Conservation (phyloP, 2,329 filamentous ascomycete species). For the Beauveria sp. region DNA sequence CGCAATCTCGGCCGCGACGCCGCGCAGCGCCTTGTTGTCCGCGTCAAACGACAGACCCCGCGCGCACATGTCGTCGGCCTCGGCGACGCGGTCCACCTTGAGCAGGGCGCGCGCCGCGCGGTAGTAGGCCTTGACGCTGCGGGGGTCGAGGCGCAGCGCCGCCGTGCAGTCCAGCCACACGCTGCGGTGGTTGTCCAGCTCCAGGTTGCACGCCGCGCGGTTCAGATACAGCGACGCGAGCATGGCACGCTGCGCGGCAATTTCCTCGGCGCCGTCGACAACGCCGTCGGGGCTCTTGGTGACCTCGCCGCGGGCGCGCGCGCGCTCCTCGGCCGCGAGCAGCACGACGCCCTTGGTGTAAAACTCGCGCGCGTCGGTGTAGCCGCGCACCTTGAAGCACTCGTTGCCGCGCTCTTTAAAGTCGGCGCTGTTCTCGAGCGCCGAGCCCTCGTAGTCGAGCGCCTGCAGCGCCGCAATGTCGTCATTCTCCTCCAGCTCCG, state of each 20-base stretch:
- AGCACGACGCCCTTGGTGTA: slow-evolving; percentile 81
- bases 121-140: slow-evolving; percentile 86
- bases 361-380: slow-evolving; percentile 81
- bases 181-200: slow-evolving; percentile 79
- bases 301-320: slow-evolving; percentile 35
- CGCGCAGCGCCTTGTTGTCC: slow-evolving; percentile 58
- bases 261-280: slow-evolving; percentile 44
- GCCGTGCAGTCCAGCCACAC: slow-evolving; percentile 79
- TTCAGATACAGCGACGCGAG: slow-evolving; percentile 79
- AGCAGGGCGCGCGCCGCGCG: slow-evolving; percentile 73
- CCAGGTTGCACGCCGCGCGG: slow-evolving; percentile 81
- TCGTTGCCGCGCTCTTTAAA: slow-evolving; percentile 95
- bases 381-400: slow-evolving; percentile 64
- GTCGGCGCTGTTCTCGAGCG: slow-evolving; percentile 70
- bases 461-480: slow-evolving; percentile 83
- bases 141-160: slow-evolving; percentile 68
- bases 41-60: slow-evolving; percentile 67
- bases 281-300: slow-evolving; percentile 24
- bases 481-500: slow-evolving; percentile 69
- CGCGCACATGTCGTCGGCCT: slow-evolving; percentile 73
- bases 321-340: slow-evolving; percentile 55
- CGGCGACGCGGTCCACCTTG: slow-evolving; percentile 66
- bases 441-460: slow-evolving; percentile 85
- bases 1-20: slow-evolving; percentile 55
- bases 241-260: slow-evolving; percentile 51